Base-by-base conservation (phyloP, 495 filamentous ascomycete species). In the Penicillium cosmopolitanum region DNA sequence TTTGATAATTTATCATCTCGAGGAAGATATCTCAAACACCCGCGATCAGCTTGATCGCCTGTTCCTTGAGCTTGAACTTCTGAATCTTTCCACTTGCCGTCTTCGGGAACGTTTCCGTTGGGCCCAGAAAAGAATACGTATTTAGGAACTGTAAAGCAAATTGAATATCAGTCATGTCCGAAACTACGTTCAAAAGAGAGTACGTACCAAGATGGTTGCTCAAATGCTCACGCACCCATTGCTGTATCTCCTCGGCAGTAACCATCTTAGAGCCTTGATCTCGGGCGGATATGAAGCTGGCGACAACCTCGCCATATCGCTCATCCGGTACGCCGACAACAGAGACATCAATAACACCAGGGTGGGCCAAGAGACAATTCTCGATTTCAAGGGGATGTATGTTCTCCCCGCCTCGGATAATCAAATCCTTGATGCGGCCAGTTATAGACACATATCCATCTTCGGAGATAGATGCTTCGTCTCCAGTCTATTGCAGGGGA, bases 51-150 rank as follows among this genome's bases (percentile, higher is more conserved):
- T 78, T 62, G 23, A 85, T 61, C 0, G 87, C 89, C 64, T 78
- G 71, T 38, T 92, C 88, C 70, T 82, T 84, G 65, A 98, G 75
- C 72, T 90, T 96, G 74, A 90, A 97, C 73, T 97, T 97, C 78
- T 97, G 92, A 43, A 98, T 95, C 82, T 98, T 98, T 33, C 95
- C 95, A 69, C 92, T 96, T 18, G 92, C 90, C 19, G 95, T 98
- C 80, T 96, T 97, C 8, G 95, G 95, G 66, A 90, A 95, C 9
- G 84, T 80, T 0, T 86, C 83, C 2, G 63, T 61, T 2, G 69
- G 63, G 5, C 53, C 54, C 2, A 90, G 77, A 80, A 80, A 90
- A 96, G 73, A 96, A 97, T 34, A 97, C 86, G 71, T 96, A 85
- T 72, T 93, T 96, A 0, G 95, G 95, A 52, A 91, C 92, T 44